Evolutionary conservation across 2,329 filamentous ascomycete genomes (phyloP).

Genomic region (Metarhizium anisopliae): DNA sequence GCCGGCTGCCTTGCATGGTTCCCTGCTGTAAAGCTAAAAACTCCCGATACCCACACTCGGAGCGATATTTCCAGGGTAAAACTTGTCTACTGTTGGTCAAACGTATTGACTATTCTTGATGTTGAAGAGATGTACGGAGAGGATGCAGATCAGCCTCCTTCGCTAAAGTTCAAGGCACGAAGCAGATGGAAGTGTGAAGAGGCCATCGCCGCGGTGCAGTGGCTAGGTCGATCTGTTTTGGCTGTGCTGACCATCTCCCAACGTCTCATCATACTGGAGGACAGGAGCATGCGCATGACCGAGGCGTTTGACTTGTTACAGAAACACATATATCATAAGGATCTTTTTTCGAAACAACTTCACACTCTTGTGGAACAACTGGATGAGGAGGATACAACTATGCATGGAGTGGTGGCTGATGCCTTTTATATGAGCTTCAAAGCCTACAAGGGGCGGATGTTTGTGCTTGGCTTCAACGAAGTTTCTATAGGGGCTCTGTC

Average conservation of each 20-base stretch:
- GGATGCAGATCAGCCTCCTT: constrained; percentile 69
- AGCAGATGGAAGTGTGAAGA: constrained; percentile 92
- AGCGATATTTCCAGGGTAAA: constrained; percentile 72
- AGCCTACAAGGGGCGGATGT: constrained; percentile 87
- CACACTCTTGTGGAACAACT: constrained; percentile 78
- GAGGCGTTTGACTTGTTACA: constrained; percentile 89
- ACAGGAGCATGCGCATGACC: constrained; percentile 79
- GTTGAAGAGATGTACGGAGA: constrained; percentile 63
- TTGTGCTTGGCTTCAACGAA: constrained; percentile 89
- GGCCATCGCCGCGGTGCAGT: constrained; percentile 91
- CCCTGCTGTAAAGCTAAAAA: constrained; percentile 86
- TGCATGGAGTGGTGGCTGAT: constrained; percentile 95
- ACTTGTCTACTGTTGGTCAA: constrained; percentile 96
- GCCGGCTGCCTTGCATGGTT: constrained; percentile 97
- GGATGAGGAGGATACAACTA: constrained; percentile 75
- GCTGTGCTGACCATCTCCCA: constrained; percentile 92
- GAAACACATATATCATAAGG: constrained; percentile 85
- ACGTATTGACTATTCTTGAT: constrained; percentile 88
- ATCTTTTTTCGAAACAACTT: constrained; percentile 83
- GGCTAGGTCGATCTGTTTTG: constrained; percentile 88
- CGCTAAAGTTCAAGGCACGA: constrained; percentile 69
- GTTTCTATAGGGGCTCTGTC: constrained; percentile 84
- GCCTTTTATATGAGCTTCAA: constrained; percentile 98
- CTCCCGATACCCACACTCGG: constrained; percentile 55
- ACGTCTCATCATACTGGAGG: constrained; percentile 84